Percentiles rank a stretch among this genome's conserved stretches.
Conservation (phyloP, 805 yeast genomes). For the Candida michaelii region DNA sequence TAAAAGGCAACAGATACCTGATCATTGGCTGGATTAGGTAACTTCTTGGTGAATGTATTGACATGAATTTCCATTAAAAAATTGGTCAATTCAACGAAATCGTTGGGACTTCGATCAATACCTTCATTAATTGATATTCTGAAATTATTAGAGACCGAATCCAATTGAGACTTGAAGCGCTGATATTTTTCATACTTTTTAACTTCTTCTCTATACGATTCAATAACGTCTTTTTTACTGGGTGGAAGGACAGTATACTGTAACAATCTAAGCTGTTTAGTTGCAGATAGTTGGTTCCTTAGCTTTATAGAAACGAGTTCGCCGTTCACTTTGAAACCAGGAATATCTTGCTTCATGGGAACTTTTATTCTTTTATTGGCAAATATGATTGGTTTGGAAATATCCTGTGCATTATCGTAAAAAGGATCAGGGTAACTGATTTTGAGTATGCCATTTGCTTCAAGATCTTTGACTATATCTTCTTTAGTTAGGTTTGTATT, state of each 20-base stretch:
- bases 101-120: slow-evolving; percentile 36
- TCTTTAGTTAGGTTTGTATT: slow-evolving; percentile 5
- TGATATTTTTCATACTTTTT: slow-evolving; percentile 18
- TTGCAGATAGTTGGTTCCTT: background rate
- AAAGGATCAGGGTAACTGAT: slow-evolving; percentile 62
- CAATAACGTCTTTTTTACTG: slow-evolving; percentile 30
- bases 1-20: slow-evolving; percentile 62
- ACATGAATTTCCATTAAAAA: slow-evolving; percentile 70
- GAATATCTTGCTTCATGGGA: slow-evolving; percentile 18
- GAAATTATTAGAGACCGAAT: slow-evolving; percentile 40
- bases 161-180: slow-evolving; percentile 49
- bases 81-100: slow-evolving; percentile 51
- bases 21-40: slow-evolving; percentile 70
- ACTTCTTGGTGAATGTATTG: slow-evolving; percentile 45
- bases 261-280: background rate
- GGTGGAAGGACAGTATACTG: slow-evolving; percentile 54
- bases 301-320: background rate
- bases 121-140: slow-evolving; percentile 34
- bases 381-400: slow-evolving; percentile 57
- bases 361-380: slow-evolving; percentile 65
- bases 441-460: slow-evolving; percentile 46
- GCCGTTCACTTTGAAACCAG: slow-evolving; percentile 2
- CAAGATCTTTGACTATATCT: slow-evolving; percentile 27
- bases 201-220: slow-evolving; percentile 29
- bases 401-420: slow-evolving; percentile 54